Evolutionary conservation across 768 basidiomycete species (phyloP).

Genomic region (Kwoniella shandongensis): DNA sequence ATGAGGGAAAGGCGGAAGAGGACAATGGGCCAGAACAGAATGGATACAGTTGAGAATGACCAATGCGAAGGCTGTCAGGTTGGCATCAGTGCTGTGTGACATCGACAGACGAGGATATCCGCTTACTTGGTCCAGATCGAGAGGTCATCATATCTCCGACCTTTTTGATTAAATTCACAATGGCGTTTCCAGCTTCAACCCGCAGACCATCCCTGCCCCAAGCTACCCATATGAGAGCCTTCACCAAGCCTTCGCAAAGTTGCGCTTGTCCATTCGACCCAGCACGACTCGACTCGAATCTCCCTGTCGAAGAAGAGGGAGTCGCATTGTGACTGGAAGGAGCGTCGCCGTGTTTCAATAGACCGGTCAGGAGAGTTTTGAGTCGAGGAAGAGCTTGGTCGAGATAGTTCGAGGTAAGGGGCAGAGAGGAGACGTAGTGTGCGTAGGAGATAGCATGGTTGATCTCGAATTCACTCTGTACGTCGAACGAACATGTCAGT

Average conservation of each 20-base stretch:
- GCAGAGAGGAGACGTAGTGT: slow-evolving; percentile 45
- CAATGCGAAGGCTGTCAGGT: slow-evolving; percentile 39
- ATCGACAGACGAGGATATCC: not conserved
- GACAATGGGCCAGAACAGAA: slow-evolving; percentile 26
- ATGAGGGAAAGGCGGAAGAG: slow-evolving; percentile 21
- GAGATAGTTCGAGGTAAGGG: slow-evolving; percentile 24
- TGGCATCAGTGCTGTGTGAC: not conserved
- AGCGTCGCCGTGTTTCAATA: slow-evolving; percentile 25
- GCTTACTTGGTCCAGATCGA: slow-evolving; percentile 24
- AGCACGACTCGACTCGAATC: slow-evolving; percentile 7
- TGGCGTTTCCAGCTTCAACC: slow-evolving; percentile 18
- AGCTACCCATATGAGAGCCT: slow-evolving; percentile 39
- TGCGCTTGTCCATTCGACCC: slow-evolving; percentile 26
- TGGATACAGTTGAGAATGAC: slow-evolving; percentile 36
- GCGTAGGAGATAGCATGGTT: slow-evolving; percentile 51
- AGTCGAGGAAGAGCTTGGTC: slow-evolving; percentile 23
- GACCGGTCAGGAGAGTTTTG: slow-evolving; percentile 26
- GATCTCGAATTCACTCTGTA: slow-evolving; percentile 41
- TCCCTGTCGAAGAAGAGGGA: slow-evolving; percentile 33
- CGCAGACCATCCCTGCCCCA: slow-evolving; percentile 17
- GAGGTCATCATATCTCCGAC: slow-evolving; percentile 27
- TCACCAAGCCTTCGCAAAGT: slow-evolving; percentile 33
- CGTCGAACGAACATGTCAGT: not conserved
- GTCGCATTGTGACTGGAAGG: slow-evolving; percentile 5
- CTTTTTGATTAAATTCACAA: slow-evolving; percentile 22